These are phyloP conservation scores for Nakataea oryzae DNA, from an alignment of 2,329 filamentous ascomycete species.

Conservation along the genomic window DNA sequence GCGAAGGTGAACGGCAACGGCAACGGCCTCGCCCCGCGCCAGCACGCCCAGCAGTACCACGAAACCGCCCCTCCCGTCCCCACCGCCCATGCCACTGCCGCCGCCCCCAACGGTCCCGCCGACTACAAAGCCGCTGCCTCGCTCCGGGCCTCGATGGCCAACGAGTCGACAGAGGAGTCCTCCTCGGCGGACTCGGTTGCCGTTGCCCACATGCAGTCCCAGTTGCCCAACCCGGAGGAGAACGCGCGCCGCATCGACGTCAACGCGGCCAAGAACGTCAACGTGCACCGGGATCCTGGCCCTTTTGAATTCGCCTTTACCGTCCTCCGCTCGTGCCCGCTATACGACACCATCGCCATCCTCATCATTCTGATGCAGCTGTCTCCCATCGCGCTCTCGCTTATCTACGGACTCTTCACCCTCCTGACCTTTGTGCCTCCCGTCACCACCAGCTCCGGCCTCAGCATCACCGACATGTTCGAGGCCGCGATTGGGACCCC, in stretches of 20 bases:
- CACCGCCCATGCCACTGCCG: slow-evolving; percentile 5
- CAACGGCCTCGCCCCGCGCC: not conserved
- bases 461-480: slow-evolving; percentile 85
- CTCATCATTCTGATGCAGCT: slow-evolving; percentile 92
- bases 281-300: slow-evolving; percentile 59
- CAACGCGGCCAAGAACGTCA: slow-evolving; percentile 56
- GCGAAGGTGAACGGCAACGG: slow-evolving; percentile 9
- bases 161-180: slow-evolving; percentile 38
- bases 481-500: slow-evolving; percentile 79
- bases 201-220: slow-evolving; percentile 13
- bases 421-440: slow-evolving; percentile 87
- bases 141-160: slow-evolving; percentile 36
- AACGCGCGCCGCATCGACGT: slow-evolving; percentile 59
- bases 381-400: slow-evolving; percentile 75
- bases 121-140: slow-evolving; percentile 30
- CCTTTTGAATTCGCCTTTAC: slow-evolving; percentile 71
- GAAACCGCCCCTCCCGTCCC: slow-evolving; percentile 1
- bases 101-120: slow-evolving; percentile 20
- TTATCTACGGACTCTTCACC: slow-evolving; percentile 87
- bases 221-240: slow-evolving; percentile 30
- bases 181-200: slow-evolving; percentile 40
- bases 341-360: slow-evolving; percentile 92
- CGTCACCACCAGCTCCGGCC: slow-evolving; percentile 63
- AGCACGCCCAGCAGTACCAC: not conserved
- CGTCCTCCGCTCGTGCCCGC: slow-evolving; percentile 79